Evolutionary conservation across 2,329 filamentous ascomycete genomes (phyloP).

Genomic region (Sporothrix dimorphospora): DNA sequence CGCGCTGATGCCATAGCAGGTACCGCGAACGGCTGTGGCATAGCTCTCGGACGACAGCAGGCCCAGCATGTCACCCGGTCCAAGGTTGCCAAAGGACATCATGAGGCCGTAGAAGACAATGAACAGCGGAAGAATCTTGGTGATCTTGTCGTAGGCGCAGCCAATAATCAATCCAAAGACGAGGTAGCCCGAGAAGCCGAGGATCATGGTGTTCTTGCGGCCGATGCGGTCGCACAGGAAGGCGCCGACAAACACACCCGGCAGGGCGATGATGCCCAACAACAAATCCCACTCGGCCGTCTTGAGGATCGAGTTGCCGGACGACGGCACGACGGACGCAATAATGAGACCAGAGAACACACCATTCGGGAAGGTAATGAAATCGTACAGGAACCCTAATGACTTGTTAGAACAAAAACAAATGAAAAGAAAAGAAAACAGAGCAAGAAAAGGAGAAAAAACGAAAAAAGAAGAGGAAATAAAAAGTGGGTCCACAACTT

Average conservation of each 20-base stretch:
- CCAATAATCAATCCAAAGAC: conserved; percentile 38
- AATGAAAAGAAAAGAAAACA: neutral
- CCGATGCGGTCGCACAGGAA: conserved; percentile 35
- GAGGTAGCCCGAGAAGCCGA: conserved; percentile 33
- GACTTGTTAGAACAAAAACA: neutral
- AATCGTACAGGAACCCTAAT: conserved; percentile 59
- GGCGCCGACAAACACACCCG: conserved; percentile 32
- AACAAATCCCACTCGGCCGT: conserved; percentile 38
- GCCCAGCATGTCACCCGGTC: conserved; percentile 52
- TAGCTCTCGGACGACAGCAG: conserved; percentile 55
- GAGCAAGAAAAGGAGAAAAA: neutral
- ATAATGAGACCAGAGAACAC: conserved; percentile 60
- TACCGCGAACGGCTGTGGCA: conserved; percentile 54
- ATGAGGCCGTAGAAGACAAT: conserved; percentile 56
- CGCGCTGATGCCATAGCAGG: conserved; percentile 54
- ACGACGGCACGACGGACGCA: conserved; percentile 35
- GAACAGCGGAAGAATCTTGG: conserved; percentile 52
- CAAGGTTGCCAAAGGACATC: conserved; percentile 52
- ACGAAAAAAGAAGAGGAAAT: neutral
- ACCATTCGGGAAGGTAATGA: conserved; percentile 57
- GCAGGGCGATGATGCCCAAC: conserved; percentile 37
- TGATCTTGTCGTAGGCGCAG: conserved; percentile 47
- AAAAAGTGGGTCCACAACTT: neutral
- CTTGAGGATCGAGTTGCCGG: conserved; percentile 31
- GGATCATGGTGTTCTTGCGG: conserved; percentile 36